A percentile compares a stretch with the other conserved stretches of the same genome.
These are phyloP conservation scores for Fusarium transvaalense DNA, from an alignment of 2,329 filamentous ascomycete species.

Conservation along the genomic window DNA sequence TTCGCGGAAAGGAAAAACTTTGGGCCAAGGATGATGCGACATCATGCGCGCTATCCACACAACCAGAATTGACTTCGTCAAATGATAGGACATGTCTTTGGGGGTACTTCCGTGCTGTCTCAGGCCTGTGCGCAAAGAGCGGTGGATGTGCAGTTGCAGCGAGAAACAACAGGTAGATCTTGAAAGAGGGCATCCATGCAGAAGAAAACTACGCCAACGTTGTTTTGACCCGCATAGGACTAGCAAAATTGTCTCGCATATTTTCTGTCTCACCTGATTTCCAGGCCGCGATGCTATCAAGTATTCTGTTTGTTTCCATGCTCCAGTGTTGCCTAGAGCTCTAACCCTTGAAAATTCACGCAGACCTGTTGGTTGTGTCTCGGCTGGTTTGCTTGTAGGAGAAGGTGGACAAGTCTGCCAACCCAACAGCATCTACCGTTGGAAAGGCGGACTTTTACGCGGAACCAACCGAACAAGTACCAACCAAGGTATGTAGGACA, in stretches of 20 bases:
- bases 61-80: neutral
- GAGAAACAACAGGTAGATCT: constrained; percentile 9
- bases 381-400: constrained; percentile 1
- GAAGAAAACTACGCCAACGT: constrained; percentile 20
- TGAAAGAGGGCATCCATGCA: constrained; percentile 11
- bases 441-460: constrained; percentile 4
- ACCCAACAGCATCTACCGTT: constrained; percentile 29
- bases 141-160: constrained; percentile 28
- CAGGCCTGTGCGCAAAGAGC: constrained; percentile 43
- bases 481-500: neutral
- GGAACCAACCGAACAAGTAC: constrained; percentile 24
- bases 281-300: neutral
- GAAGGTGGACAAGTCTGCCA: constrained; percentile 11
- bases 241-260: constrained; percentile 38
- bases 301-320: neutral
- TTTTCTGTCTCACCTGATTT: constrained; percentile 45
- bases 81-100: neutral
- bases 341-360: constrained; percentile 10
- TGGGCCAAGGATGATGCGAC: neutral
- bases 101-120: neutral
- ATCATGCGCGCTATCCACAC: neutral
- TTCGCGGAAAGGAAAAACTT: neutral
- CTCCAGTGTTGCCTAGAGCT: constrained; percentile 1
- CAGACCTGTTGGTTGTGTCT: constrained; percentile 23
- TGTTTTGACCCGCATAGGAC: constrained; percentile 10